phyloP scores from a whole-genome alignment of 805 yeast species.

The Myxozyma melibiosi region DNA sequence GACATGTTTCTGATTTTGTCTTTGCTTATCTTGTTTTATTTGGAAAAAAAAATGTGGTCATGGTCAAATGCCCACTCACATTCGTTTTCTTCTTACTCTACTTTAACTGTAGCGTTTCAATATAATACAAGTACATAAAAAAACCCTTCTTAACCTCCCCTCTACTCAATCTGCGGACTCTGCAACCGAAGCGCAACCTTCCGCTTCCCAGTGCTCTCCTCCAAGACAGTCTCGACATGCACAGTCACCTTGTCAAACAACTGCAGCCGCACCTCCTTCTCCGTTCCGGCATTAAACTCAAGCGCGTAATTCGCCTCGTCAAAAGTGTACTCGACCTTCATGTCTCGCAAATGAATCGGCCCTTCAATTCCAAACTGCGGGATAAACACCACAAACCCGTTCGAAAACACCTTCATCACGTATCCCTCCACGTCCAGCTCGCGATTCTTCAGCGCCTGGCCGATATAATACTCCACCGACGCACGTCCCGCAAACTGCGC shows the following conservation, averaged over 20 bases:
- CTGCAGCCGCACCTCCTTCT: conserved; percentile 52
- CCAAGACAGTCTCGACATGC: conserved; percentile 76
- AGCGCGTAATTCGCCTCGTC: conserved; percentile 79
- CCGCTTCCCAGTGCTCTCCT: conserved; percentile 88
- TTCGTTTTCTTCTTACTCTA: not conserved
- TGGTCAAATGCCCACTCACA: too few relatives aligned
- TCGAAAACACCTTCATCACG: conserved; percentile 86
- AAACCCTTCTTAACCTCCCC: too few relatives aligned
- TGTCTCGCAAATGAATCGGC: conserved; percentile 77
- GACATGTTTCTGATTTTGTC: not conserved
- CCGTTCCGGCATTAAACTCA: conserved; percentile 53
- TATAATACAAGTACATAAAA: not conserved
- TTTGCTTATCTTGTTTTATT: not conserved
- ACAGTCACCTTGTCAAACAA: conserved; percentile 88
- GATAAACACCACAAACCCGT: conserved; percentile 91
- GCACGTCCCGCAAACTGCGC: conserved; percentile 99
- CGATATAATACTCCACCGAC: conserved; percentile 95
- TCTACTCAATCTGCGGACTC: conserved; percentile 6
- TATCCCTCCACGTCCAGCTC: conserved; percentile 85
- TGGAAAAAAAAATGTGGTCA: not conserved
- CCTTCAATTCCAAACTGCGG: conserved; percentile 97
- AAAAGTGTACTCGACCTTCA: conserved; percentile 61
- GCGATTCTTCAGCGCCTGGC: conserved; percentile 90
- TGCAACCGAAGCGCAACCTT: conserved; percentile 69
- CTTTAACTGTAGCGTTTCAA: not conserved